Conservation (phyloP, 1,284 basidiomycete genomes). For the Ganoderma sinense region DNA sequence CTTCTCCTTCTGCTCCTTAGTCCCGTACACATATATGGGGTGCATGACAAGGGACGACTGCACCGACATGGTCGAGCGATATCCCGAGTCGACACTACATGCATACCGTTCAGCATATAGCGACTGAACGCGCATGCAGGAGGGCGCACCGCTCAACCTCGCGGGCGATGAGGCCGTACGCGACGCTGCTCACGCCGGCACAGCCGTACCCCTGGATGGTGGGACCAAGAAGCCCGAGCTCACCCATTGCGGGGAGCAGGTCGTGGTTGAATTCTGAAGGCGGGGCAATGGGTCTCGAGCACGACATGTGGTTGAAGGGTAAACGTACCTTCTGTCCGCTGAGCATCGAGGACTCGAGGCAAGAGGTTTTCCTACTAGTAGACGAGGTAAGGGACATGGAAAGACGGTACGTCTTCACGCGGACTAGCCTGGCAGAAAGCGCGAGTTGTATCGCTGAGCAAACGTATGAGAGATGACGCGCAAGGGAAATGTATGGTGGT, state of each 20-base stretch:
- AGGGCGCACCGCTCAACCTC: constrained; percentile 85
- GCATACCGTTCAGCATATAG: not conserved
- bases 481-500: constrained; percentile 8
- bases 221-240: constrained; percentile 88
- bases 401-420: not conserved
- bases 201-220: constrained; percentile 96
- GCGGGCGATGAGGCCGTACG: constrained; percentile 93
- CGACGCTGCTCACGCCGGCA: constrained; percentile 91
- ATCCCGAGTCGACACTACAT: constrained; percentile 91
- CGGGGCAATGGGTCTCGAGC: not conserved
- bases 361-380: constrained; percentile 74
- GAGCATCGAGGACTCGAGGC: constrained; percentile 87
- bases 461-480: not conserved
- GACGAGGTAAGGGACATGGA: not conserved
- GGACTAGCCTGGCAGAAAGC: constrained; percentile 81
- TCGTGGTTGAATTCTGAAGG: constrained; percentile 77
- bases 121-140: not conserved
- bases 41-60: constrained; percentile 99
- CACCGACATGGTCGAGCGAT: constrained; percentile 94
- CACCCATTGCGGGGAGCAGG: constrained; percentile 92
- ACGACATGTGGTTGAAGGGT: not conserved
- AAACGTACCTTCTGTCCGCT: constrained; percentile 84
- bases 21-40: constrained; percentile 93
- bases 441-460: constrained; percentile 78
- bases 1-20: constrained; percentile 90